phyloP scores from a whole-genome alignment of 257 asterid species.

The Solanum ahanhuiri region DNA sequence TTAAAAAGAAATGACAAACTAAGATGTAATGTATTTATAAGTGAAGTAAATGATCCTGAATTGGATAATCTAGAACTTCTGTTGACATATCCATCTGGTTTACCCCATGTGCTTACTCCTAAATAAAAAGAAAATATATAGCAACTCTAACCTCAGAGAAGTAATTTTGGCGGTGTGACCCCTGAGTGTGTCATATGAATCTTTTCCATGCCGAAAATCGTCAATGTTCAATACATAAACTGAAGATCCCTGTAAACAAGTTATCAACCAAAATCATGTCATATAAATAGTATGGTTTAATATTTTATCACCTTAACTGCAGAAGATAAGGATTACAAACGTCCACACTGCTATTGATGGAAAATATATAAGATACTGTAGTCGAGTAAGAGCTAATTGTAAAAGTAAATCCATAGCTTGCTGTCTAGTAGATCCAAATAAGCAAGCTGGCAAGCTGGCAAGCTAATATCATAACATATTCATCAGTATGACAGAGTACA shows the following conservation, averaged over 20 bases:
- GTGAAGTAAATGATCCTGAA: background rate
- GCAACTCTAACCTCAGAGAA: slow-evolving; percentile 50
- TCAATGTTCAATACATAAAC: slow-evolving; percentile 21
- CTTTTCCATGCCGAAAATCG: slow-evolving; percentile 11
- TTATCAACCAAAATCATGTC: background rate
- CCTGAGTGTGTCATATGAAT: slow-evolving; percentile 12
- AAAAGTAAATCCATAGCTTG: background rate
- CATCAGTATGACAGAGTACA: background rate
- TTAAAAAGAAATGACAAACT: background rate
- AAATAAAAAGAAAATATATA: background rate
- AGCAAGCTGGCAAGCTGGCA: background rate
- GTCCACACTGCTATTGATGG: background rate
- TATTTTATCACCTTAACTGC: background rate
- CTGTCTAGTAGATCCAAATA: background rate
- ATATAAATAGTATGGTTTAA: background rate
- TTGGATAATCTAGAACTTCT: background rate
- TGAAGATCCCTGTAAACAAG: slow-evolving; percentile 43
- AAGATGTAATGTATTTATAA: background rate
- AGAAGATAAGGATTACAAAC: background rate
- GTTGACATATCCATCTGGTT: background rate
- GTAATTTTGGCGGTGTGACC: slow-evolving; percentile 65
- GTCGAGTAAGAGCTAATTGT: background rate
- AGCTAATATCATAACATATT: background rate
- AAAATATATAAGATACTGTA: background rate
- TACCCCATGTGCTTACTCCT: background rate